These are phyloP conservation scores for Penicillium arizonense DNA, from an alignment of 495 filamentous ascomycete species.

Conservation along the genomic window DNA sequence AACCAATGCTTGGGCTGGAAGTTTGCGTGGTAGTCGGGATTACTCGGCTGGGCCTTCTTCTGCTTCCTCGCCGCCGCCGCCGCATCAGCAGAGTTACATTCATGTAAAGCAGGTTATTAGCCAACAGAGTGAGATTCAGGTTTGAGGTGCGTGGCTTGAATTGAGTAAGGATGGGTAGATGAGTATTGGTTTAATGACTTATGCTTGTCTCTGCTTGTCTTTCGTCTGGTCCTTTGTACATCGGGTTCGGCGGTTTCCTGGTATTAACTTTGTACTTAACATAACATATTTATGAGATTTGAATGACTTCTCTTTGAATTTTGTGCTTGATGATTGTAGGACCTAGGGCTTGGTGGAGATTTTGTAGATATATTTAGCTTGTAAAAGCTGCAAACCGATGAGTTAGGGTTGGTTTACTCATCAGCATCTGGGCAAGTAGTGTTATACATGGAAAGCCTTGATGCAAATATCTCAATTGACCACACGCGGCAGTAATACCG, in stretches of 20 bases:
- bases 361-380: too few relatives aligned
- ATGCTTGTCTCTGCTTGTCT: neutral
- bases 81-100: conserved; percentile 23
- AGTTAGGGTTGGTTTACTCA: too few relatives aligned
- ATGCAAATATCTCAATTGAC: too few relatives aligned
- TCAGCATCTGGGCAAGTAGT: too few relatives aligned
- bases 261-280: neutral
- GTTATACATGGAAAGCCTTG: too few relatives aligned
- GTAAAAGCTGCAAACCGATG: too few relatives aligned
- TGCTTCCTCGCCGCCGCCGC: neutral
- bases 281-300: too few relatives aligned
- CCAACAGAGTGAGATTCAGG: conserved; percentile 36
- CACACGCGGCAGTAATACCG: too few relatives aligned
- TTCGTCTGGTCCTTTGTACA: neutral
- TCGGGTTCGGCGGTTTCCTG: neutral
- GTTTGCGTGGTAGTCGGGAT: conserved; percentile 25
- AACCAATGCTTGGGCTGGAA: conserved; percentile 41
- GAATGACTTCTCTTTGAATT: too few relatives aligned
- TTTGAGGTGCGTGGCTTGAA: conserved; percentile 1
- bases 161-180: too few relatives aligned
- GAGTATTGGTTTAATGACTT: neutral
- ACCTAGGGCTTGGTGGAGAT: too few relatives aligned
- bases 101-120: conserved; percentile 39
- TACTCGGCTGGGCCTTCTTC: conserved; percentile 3
- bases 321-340: too few relatives aligned